These are phyloP conservation scores for Calocera cornea DNA, from an alignment of 768 basidiomycete species.

Conservation along the genomic window DNA sequence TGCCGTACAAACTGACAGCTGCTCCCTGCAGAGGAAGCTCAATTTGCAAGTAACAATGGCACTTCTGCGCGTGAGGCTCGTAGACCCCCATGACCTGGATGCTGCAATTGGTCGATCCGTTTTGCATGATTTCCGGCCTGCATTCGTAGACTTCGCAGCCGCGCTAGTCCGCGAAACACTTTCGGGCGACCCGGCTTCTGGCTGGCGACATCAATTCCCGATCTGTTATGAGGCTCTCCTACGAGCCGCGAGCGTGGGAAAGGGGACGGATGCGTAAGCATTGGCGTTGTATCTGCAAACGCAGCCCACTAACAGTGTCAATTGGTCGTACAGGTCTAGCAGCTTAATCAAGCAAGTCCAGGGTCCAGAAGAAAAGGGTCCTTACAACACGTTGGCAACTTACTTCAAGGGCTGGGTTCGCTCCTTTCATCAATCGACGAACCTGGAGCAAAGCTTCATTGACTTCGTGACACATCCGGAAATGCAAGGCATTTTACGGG, in stretches of 20 bases:
- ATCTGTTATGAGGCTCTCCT: conserved; percentile 69
- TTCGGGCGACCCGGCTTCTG: conserved; percentile 64
- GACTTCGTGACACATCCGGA: conserved; percentile 94
- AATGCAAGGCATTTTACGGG: conserved; percentile 90
- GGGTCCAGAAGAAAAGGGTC: neutral
- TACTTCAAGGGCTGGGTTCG: conserved; percentile 58
- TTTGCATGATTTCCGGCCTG: conserved; percentile 61
- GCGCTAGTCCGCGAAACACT: conserved; percentile 77
- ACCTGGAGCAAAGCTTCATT: conserved; percentile 90
- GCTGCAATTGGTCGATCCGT: conserved; percentile 80
- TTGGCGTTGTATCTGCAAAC: neutral
- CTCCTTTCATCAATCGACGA: conserved; percentile 80
- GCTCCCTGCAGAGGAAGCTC: conserved; percentile 63
- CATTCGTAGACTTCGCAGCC: conserved; percentile 65
- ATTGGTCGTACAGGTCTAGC: conserved; percentile 17
- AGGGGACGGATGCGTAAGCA: conserved; percentile 72
- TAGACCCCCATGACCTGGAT: conserved; percentile 67
- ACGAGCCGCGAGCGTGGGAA: conserved; percentile 56
- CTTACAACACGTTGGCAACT: neutral
- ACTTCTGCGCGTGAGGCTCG: conserved; percentile 68
- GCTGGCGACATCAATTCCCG: conserved; percentile 64
- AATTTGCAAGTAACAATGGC: conserved; percentile 89
- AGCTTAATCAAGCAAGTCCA: neutral
- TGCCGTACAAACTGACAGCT: conserved; percentile 11
- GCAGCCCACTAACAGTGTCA: conserved; percentile 15